Evolutionary conservation across 2,329 filamentous ascomycete species (phyloP).

Genomic region (Apiospora malaysiana): DNA sequence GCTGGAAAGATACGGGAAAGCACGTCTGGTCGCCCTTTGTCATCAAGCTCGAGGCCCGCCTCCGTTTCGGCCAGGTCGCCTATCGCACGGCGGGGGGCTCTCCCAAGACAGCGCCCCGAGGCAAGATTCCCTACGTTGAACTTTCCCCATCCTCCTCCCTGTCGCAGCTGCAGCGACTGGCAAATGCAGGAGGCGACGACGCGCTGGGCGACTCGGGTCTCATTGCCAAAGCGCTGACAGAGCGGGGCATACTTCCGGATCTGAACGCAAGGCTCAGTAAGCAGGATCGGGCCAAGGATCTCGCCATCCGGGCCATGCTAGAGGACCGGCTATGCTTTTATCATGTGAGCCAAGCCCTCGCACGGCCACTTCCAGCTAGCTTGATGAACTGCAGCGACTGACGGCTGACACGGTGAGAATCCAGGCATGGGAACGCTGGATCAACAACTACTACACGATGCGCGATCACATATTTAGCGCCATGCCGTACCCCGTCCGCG

Average conservation of each 20-base stretch:
- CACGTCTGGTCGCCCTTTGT: slow-evolving; percentile 68
- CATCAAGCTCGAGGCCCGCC: slow-evolving; percentile 65
- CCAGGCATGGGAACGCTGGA: slow-evolving; percentile 60
- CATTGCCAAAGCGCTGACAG: slow-evolving; percentile 55
- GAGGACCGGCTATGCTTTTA: slow-evolving; percentile 68
- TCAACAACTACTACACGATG: slow-evolving; percentile 65
- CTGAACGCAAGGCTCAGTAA: slow-evolving; percentile 52
- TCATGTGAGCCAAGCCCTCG: slow-evolving; percentile 41
- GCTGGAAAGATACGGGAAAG: slow-evolving; percentile 45
- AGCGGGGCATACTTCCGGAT: slow-evolving; percentile 49
- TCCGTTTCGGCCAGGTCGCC: slow-evolving; percentile 56
- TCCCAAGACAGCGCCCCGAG: slow-evolving; percentile 52
- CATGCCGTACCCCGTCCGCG: slow-evolving; percentile 57
- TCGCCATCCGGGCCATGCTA: slow-evolving; percentile 58
- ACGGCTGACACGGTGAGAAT: background rate
- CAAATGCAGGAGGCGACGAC: slow-evolving; percentile 19
- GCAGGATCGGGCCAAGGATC: slow-evolving; percentile 51
- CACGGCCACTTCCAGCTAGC: no score
- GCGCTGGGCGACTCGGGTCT: slow-evolving; percentile 58
- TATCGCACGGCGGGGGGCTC: slow-evolving; percentile 56
- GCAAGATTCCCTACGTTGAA: slow-evolving; percentile 66
- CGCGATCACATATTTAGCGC: slow-evolving; percentile 54
- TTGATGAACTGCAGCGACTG: background rate
- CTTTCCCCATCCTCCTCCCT: background rate
- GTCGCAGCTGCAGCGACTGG: background rate